A percentile compares a stretch with the other conserved stretches of the same genome.
Conservation (phyloP, 768 basidiomycete species). For the Strobilomyces confusus region DNA sequence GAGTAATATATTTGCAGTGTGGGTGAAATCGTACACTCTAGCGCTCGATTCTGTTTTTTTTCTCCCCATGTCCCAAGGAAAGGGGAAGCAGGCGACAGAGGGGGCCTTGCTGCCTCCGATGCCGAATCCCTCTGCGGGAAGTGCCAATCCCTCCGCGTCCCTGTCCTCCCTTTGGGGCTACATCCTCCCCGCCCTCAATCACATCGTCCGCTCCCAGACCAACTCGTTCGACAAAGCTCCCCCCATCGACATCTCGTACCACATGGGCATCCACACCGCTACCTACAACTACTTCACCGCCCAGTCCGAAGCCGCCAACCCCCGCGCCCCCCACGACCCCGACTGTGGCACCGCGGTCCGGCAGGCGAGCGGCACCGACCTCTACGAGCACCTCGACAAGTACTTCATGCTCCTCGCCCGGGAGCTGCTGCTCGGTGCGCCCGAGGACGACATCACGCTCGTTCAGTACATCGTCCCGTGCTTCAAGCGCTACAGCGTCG, state of each 20-base stretch:
- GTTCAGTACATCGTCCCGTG: constrained; percentile 67
- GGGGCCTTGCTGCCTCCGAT: constrained; percentile 34
- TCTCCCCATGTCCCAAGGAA: constrained; percentile 26
- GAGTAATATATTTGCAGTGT: constrained; percentile 4
- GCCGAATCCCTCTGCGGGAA: constrained; percentile 55
- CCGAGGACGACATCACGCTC: constrained; percentile 61
- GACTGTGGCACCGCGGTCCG: constrained; percentile 18
- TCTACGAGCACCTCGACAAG: constrained; percentile 70
- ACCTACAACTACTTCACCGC: constrained; percentile 75
- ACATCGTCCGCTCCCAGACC: constrained; percentile 68
- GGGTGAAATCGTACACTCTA: neutral
- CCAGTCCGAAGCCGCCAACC: constrained; percentile 47
- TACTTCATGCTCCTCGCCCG: constrained; percentile 61
- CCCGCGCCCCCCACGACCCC: constrained; percentile 10
- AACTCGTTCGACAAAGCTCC: constrained; percentile 61
- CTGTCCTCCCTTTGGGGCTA: constrained; percentile 72
- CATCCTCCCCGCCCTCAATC: constrained; percentile 68
- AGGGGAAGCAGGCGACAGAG: constrained; percentile 22
- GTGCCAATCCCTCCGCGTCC: constrained; percentile 71
- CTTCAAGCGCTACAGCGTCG: constrained; percentile 67
- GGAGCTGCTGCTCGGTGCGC: constrained; percentile 59
- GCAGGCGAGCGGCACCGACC: constrained; percentile 54
- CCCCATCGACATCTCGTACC: constrained; percentile 65
- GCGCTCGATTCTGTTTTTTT: constrained; percentile 5
- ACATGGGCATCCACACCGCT: constrained; percentile 77